phyloP scores from a whole-genome alignment of 352 stramenopile genomes.

The Phytophthora hibernalis region DNA sequence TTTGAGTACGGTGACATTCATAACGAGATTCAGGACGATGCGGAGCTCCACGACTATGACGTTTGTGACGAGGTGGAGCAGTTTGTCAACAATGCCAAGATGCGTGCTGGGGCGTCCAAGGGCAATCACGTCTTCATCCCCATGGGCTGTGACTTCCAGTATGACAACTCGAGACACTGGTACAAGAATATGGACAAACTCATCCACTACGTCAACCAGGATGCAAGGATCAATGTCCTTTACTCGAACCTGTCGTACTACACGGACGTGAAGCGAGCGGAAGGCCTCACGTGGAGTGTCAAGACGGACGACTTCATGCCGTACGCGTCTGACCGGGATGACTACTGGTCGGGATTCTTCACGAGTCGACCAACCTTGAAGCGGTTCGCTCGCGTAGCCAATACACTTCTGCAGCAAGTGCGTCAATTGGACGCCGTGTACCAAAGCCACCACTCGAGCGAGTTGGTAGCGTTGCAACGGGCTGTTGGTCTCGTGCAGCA shows the following conservation, averaged over 20 bases:
- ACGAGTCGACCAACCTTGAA: constrained; percentile 95
- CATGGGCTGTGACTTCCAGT: constrained; percentile 96
- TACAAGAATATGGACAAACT: constrained; percentile 98
- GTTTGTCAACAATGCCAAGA: constrained; percentile 82
- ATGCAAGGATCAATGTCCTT: constrained; percentile 93
- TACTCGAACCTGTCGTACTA: constrained; percentile 98
- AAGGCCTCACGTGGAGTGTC: constrained; percentile 79
- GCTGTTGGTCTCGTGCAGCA: constrained; percentile 95
- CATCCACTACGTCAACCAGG: constrained; percentile 94
- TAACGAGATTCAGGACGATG: constrained; percentile 89
- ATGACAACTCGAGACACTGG: constrained; percentile 88
- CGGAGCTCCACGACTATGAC: constrained; percentile 89
- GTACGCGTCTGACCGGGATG: constrained; percentile 92
- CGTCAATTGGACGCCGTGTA: constrained; percentile 91
- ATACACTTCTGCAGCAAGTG: constrained; percentile 89
- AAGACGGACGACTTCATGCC: constrained; percentile 98
- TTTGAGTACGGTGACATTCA: constrained; percentile 79
- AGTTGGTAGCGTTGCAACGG: constrained; percentile 80
- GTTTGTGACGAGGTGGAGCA: constrained; percentile 83
- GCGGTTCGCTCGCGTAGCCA: constrained; percentile 89
- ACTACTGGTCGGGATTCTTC: constrained; percentile 98
- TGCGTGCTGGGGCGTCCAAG: constrained; percentile 75
- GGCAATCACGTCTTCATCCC: constrained; percentile 90
- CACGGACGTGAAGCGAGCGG: constrained; percentile 92
- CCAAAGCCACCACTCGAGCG: constrained; percentile 62